These are phyloP conservation scores for Aspergillus sp. DNA, from an alignment of 2,329 filamentous ascomycete genomes.

Conservation along the genomic window DNA sequence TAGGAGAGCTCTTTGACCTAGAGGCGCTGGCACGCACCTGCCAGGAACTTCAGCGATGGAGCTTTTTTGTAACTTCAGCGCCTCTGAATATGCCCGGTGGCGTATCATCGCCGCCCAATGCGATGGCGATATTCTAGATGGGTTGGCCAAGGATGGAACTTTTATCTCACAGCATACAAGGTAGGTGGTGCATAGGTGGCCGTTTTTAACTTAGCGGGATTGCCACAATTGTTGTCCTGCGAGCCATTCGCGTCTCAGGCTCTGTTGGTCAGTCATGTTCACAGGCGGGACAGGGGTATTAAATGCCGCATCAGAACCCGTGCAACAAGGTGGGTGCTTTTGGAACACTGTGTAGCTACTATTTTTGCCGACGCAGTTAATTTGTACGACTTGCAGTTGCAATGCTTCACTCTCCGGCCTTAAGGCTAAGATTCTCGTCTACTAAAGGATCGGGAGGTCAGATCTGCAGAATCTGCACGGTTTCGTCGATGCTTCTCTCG, in stretches of 20 bases:
- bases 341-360: background rate
- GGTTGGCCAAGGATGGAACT: background rate
- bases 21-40: constrained; percentile 33
- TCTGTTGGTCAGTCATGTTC: background rate
- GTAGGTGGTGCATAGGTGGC: background rate
- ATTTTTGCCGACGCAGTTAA: too few relatives aligned
- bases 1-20: constrained; percentile 39
- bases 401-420: too few relatives aligned
- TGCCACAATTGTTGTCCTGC: background rate
- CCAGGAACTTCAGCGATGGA: constrained; percentile 33
- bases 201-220: background rate
- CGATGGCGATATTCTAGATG: constrained; percentile 35
- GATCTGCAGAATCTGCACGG: too few relatives aligned
- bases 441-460: too few relatives aligned
- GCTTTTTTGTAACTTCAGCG: constrained; percentile 42
- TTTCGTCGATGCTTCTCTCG: too few relatives aligned
- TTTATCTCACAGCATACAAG: too few relatives aligned
- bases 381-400: too few relatives aligned
- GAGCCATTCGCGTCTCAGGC: background rate
- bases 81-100: constrained; percentile 43
- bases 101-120: constrained; percentile 38
- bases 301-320: background rate
- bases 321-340: background rate
- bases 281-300: background rate
- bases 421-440: too few relatives aligned